Evolutionary conservation across 2,329 filamentous ascomycete genomes (phyloP).

Genomic region (Paraconiothyrium brasiliense): DNA sequence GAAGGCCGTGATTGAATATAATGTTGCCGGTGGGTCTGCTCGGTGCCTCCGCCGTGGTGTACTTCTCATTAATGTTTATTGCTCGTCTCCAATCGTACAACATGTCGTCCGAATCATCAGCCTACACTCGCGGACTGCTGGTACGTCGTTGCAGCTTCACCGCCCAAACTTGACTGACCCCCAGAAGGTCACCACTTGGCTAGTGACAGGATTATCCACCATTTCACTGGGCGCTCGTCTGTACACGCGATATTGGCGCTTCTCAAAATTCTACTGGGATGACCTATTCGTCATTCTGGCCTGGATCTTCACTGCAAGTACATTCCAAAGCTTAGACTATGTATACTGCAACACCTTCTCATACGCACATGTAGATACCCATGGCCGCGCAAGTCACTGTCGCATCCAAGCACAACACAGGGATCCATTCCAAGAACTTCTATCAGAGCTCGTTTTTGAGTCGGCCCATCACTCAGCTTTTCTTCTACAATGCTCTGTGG

Average conservation of each 20-base stretch:
- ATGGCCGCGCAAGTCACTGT: slow-evolving; percentile 4
- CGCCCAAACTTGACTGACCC: background rate
- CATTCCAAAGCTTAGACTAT: background rate
- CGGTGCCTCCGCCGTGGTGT: background rate
- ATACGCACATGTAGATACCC: background rate
- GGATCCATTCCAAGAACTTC: background rate
- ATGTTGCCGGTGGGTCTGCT: background rate
- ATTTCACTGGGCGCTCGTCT: slow-evolving; percentile 13
- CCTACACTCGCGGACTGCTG: slow-evolving; percentile 6
- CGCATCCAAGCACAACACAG: slow-evolving; percentile 9
- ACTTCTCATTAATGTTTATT: background rate
- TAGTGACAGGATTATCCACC: slow-evolving; percentile 6
- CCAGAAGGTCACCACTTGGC: slow-evolving; percentile 12
- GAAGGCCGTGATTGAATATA: slow-evolving; percentile 9
- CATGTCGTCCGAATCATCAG: slow-evolving; percentile 2
- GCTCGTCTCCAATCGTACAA: too few relatives aligned
- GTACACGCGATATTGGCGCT: slow-evolving; percentile 14
- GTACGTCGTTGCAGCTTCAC: background rate
- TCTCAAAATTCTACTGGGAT: slow-evolving; percentile 22
- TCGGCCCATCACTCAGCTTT: slow-evolving; percentile 15
- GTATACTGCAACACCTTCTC: background rate
- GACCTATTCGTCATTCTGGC: slow-evolving; percentile 19
- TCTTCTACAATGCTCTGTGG: slow-evolving; percentile 19
- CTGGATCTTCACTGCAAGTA: slow-evolving; percentile 13
- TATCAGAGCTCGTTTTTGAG: slow-evolving; percentile 12